phyloP scores from a whole-genome alignment of 1,284 basidiomycete species.

The Microstroma glucosiphilum region DNA sequence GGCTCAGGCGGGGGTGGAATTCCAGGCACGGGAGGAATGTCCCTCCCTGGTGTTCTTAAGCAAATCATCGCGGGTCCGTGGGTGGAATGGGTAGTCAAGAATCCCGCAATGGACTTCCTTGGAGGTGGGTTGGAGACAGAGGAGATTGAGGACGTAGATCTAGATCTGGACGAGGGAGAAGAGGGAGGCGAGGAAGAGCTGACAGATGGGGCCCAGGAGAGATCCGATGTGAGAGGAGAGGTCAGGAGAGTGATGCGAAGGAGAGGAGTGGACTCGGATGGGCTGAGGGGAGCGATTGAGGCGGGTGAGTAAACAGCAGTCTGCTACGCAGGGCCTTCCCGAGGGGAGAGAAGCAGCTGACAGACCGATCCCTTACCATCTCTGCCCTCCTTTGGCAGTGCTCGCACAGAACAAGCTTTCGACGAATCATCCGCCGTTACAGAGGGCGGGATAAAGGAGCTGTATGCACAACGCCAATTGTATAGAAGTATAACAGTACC shows the following conservation, averaged over 20 bases:
- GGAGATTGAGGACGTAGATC: constrained; percentile 7
- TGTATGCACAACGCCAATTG: too few relatives aligned
- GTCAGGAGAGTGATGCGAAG: constrained; percentile 2
- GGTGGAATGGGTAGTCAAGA: constrained; percentile 83
- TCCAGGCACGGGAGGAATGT: constrained; percentile 46
- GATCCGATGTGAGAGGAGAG: not conserved
- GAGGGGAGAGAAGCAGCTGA: not conserved
- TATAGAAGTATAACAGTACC: too few relatives aligned
- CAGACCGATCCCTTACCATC: not conserved
- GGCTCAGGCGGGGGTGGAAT: constrained; percentile 27
- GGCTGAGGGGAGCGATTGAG: constrained; percentile 11
- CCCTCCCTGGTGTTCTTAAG: constrained; percentile 70
- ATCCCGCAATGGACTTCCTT: constrained; percentile 57
- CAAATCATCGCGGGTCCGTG: constrained; percentile 89
- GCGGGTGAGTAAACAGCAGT: constrained; percentile 1
- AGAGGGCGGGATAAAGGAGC: too few relatives aligned
- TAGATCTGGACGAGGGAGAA: constrained; percentile 10
- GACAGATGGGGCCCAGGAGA: not conserved
- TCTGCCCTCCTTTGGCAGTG: constrained; percentile 5
- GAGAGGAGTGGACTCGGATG: constrained; percentile 15
- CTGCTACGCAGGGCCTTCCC: constrained; percentile 1
- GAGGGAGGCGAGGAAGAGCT: constrained; percentile 1
- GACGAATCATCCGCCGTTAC: not conserved
- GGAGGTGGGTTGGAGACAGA: constrained; percentile 6
- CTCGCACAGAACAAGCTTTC: constrained; percentile 16